phyloP scores from a whole-genome alignment of 169 alveolate species.

The Amoebophrya sp. region DNA sequence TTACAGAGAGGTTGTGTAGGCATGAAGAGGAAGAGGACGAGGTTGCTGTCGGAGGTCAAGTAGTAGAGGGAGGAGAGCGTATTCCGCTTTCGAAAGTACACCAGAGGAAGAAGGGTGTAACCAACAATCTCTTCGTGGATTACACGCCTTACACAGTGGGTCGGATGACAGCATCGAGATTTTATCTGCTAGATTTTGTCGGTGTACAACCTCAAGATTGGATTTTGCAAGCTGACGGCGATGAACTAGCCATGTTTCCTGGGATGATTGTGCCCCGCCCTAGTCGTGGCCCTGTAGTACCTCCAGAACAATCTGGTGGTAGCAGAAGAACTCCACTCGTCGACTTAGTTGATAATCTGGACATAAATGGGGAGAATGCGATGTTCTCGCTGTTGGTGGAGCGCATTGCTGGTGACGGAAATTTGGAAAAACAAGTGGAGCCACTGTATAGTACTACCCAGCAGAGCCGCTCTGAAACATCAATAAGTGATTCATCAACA shows the following conservation, averaged over 20 bases:
- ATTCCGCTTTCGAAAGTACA: neutral
- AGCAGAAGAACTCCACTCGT: neutral
- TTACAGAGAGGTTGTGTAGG: neutral
- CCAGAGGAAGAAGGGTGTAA: neutral
- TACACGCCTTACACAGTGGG: neutral
- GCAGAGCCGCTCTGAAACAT: no score
- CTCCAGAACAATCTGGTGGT: neutral
- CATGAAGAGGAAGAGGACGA: neutral
- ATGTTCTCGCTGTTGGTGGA: neutral
- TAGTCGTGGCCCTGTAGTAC: neutral
- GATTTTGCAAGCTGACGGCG: conserved; percentile 22
- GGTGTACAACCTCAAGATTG: neutral
- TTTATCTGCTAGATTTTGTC: neutral
- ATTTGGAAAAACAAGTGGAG: neutral
- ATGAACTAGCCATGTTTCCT: neutral
- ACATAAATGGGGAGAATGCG: neutral
- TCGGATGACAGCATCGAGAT: neutral
- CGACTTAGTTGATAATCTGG: neutral
- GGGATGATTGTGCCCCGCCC: neutral
- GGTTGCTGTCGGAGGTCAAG: neutral
- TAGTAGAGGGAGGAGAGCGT: neutral
- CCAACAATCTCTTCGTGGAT: neutral
- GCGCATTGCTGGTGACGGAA: neutral
- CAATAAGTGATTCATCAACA: no score
- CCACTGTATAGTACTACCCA: no score